Evolutionary conservation across 83 land plant genomes (phyloP), one percentile per base, ranked within the genome.

Genomic region (Isoetes engelmannii): DNA sequence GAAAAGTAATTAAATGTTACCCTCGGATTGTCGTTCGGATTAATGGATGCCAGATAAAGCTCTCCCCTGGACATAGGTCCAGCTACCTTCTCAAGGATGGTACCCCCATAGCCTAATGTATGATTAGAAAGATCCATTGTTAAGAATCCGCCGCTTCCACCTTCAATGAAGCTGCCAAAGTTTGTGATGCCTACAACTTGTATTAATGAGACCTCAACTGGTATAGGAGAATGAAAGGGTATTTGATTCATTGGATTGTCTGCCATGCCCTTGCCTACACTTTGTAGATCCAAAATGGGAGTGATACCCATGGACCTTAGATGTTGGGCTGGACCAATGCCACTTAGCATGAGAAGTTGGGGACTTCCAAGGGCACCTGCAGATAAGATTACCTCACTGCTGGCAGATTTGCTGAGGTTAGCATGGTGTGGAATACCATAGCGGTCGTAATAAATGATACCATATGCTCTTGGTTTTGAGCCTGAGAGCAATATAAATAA

Each of bases 301-400:
- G 77, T 58, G 44, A 91, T 88, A 59, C 70, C 68, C 65, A 86
- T 74, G 49, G 74, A 46, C 47, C 56, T 46, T 6, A 91, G 82
- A 13, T 87, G 81, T 7, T 67, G 70, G 10, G 72, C 65, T 5
- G 92, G 92, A 45, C 96, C 96, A 6, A 91, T 70, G 4, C 96
- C 96, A 59, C 92, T 91, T 69, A 91, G 59, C 89, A 90, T 85
- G 46, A 90, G 64, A 53, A 90, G 79, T 45, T 90, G 92, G 48
- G 96, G 91, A 69, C 84, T 85, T 17, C 96, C 96, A 6, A 90
- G 67, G 37, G 92, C 82, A 0, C 96, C 96, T 0, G 92, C 74
- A 37, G 89, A 80, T 3, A 90, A 13, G 6, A 90, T 84, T 4
- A 87, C 75, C 77, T 90, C 96, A 64, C 80, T 84, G 7, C 73